Evolutionary conservation across 495 filamentous ascomycete species (phyloP).

Genomic region (Penicillium mononematosum): DNA sequence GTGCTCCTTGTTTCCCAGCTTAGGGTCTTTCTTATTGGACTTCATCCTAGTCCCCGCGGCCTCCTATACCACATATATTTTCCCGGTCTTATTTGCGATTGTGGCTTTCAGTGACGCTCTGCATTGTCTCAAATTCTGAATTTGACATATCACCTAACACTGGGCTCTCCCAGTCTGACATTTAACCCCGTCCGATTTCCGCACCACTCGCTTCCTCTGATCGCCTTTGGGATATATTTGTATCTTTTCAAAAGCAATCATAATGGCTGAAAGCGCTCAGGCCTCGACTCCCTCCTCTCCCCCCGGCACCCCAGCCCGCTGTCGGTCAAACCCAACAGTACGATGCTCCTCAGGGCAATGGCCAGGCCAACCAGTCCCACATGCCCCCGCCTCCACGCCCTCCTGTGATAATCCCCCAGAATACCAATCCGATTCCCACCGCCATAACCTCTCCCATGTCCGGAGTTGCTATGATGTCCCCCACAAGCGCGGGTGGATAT

Average conservation of each 20-base stretch:
- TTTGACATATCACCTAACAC: slow-evolving; percentile 13
- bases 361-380: slow-evolving; percentile 63
- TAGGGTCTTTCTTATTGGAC: slow-evolving; percentile 13
- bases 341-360: slow-evolving; percentile 62
- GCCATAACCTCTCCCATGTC: slow-evolving; percentile 88
- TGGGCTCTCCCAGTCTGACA: slow-evolving; percentile 6
- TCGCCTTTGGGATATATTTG: slow-evolving; percentile 18
- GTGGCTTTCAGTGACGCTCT: slow-evolving; percentile 16
- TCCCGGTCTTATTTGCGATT: slow-evolving; percentile 11
- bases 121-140: slow-evolving; percentile 13
- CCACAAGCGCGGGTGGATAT: slow-evolving; percentile 73
- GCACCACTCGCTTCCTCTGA: slow-evolving; percentile 21
- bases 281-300: slow-evolving; percentile 54
- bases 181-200: slow-evolving; percentile 20
- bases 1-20: slow-evolving; percentile 18
- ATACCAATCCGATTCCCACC: slow-evolving; percentile 92
- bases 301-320: slow-evolving; percentile 63
- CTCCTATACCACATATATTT: slow-evolving; percentile 18
- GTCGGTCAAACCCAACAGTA: slow-evolving; percentile 68
- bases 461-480: slow-evolving; percentile 70
- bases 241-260: slow-evolving; percentile 25
- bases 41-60: slow-evolving; percentile 5
- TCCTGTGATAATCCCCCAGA: slow-evolving; percentile 88
- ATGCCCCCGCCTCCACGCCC: slow-evolving; percentile 93
- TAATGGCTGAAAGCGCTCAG: slow-evolving; percentile 68